Evolutionary conservation across 306 rosid species (phyloP), one percentile per base, ranked within the genome.

Genomic region (Fragaria vesca): DNA sequence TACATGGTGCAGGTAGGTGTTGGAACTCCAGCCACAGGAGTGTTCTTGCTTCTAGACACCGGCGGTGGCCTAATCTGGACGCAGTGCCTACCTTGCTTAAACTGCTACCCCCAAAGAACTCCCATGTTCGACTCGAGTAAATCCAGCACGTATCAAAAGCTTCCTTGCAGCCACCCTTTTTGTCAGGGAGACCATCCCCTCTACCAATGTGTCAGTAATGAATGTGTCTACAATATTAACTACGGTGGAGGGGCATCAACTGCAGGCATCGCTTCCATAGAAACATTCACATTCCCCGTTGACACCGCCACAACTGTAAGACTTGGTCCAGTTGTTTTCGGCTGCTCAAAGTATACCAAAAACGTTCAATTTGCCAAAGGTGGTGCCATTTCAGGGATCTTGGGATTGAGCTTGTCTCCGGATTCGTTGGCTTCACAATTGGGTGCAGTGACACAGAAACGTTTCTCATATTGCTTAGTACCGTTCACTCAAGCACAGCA

Each of bases 11-110:
- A 57, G 17, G 15, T 34, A 6, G 32, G 1, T 8, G 15, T 81
- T 21, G 78, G 81, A 55, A 71, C 46, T 34, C 63, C 81, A 12
- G 1, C 2, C 6, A 32, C 3, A 1, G 0, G 7, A 8, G 60
- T 32, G 26, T 71, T 21, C 72, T 4, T 70, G 6, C 55, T 71
- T 60, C 16, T 76, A 45, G 84, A 81, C 60, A 76, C 74, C 0
- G 71, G 81, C 2, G 43, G 81, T 20, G 60, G 74, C 70, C 74
- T 72, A 11, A 57, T 55, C 18, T 81, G 78, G 85, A 76, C 65
- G n/a, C 85, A 81, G 18, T 81, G 85, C 47, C 4, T 21, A 12
- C 81, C 81, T 8, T 76, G 78, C 40, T 11, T 36, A 42, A 48
- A 66, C 2, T 82, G 81, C 70, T 82, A 51, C 47, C 2, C 34